Evolutionary conservation across 805 yeast genomes (phyloP).

Genomic region (Yarrowia sp.): DNA sequence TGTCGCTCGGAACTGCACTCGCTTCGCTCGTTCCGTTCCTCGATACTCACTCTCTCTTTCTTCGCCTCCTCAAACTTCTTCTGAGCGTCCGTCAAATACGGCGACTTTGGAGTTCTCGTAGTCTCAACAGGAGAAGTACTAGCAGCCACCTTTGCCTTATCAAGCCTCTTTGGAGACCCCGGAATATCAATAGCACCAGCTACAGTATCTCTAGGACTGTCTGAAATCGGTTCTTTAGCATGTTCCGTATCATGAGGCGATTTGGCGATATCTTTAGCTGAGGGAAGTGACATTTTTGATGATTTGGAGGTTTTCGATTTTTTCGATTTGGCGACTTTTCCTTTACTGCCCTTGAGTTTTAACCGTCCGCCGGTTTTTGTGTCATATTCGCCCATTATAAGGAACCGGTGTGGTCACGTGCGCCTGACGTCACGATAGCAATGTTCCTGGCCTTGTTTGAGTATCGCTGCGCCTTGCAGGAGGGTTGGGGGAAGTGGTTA

Average conservation of each 20-base stretch:
- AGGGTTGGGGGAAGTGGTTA: neutral
- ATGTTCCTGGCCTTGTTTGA: neutral
- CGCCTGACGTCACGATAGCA: slow-evolving; percentile 9
- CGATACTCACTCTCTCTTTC: slow-evolving; percentile 31
- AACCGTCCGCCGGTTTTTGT: neutral
- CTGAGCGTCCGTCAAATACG: slow-evolving; percentile 32
- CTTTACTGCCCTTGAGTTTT: neutral
- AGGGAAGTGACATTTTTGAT: neutral
- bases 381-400: slow-evolving; percentile 21
- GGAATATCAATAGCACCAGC: neutral
- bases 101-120: neutral
- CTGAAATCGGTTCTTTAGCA: slow-evolving; percentile 7
- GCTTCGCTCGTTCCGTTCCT: neutral
- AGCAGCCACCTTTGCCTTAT: neutral
- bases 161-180: neutral
- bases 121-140: neutral
- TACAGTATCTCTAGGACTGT: neutral
- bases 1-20: no score
- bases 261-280: slow-evolving; percentile 26
- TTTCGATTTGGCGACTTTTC: slow-evolving; percentile 3
- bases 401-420: neutral
- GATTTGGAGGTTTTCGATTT: neutral
- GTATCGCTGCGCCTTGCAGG: neutral
- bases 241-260: slow-evolving; percentile 9
- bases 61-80: slow-evolving; percentile 32